Evolutionary conservation across 768 basidiomycete species (phyloP), one percentile per base, ranked within the genome.

Genomic region (Kwoniella dendrophila): DNA sequence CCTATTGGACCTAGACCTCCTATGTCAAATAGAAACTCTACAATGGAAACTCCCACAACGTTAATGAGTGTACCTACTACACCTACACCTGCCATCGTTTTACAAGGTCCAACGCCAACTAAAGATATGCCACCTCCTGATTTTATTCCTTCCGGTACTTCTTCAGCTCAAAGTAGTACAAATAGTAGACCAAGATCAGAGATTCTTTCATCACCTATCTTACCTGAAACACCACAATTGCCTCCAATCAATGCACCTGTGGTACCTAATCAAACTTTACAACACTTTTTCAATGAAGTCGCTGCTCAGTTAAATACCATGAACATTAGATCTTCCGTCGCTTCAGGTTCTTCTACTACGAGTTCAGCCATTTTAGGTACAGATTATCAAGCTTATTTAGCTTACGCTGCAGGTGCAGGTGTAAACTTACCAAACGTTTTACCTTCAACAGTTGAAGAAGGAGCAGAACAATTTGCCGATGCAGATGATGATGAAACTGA

Each of bases 241-340:
- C 65, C 68, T 33, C 82, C 83, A 1, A 81, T 90, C 32, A 83
- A 84, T 27, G 82, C 86, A n/a, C 89, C 90, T 0, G 84, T 88
- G 58, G 81, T 88, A 29, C 83, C 88, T 68, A 88, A 92, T 70
- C 85, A 85, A 54, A 86, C 85, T 45, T 86, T 95, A 70, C 90
- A 92, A 67, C 80, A 85, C 47, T 94, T 94, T 81, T 90, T 93
- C 79, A 83, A 88, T 56, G 90, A 94, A 76, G 87, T 93, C 47
- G 88, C 87, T 7, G 85, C 88, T 48, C 89, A 90, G 74, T 84
- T 93, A 58, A 86, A 87, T 69, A 83, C 84, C 44, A 86, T 92
- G 81, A 86, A 89, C 71, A 81, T 83, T 38, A 83, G 84, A 51
- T 82, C 84, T 10, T 80, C 80, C 1, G 68, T 76, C 51, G 75